Percentiles rank a stretch among this genome's conserved stretches.
Evolutionary conservation across 768 basidiomycete genomes (phyloP).

Genomic region (Gymnopilus dilepis): DNA sequence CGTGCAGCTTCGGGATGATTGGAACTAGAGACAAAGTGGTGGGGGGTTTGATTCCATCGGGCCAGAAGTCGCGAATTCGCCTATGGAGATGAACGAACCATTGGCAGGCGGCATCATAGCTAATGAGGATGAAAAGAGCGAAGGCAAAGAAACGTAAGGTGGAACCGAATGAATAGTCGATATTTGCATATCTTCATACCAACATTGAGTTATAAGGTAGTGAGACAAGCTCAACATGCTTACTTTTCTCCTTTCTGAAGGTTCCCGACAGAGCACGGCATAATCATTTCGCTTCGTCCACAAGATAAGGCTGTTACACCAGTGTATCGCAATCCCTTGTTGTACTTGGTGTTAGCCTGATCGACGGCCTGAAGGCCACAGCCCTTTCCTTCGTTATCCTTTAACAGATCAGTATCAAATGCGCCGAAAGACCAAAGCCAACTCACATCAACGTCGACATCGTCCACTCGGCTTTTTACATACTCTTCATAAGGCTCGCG

Average conservation of each 20-base stretch:
- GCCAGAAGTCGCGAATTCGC: not conserved
- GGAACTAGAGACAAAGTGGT: not conserved
- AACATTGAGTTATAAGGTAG: not conserved
- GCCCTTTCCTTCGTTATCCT: not conserved
- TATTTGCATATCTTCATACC: not conserved
- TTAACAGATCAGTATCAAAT: not conserved
- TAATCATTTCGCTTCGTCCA: not conserved
- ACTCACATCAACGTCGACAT: not conserved
- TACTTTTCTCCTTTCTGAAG: too few relatives aligned
- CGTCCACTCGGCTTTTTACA: not conserved
- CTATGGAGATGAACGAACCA: not conserved
- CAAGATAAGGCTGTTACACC: not conserved
- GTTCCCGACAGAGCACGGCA: not conserved
- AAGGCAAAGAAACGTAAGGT: not conserved
- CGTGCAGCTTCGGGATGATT: not conserved
- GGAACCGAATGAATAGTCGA: not conserved
- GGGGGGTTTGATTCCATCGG: not conserved
- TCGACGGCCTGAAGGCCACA: not conserved
- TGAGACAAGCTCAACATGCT: too few relatives aligned
- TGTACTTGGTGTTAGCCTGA: too few relatives aligned
- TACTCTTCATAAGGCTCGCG: too few relatives aligned
- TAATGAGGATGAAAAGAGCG: not conserved
- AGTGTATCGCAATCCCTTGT: not conserved
- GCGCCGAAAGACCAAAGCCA: not conserved
- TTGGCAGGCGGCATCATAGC: too few relatives aligned